Evolutionary conservation across 176 grass and related monocot genomes (phyloP), one percentile per base, ranked within the genome.

Genomic region (Carex parvula): DNA sequence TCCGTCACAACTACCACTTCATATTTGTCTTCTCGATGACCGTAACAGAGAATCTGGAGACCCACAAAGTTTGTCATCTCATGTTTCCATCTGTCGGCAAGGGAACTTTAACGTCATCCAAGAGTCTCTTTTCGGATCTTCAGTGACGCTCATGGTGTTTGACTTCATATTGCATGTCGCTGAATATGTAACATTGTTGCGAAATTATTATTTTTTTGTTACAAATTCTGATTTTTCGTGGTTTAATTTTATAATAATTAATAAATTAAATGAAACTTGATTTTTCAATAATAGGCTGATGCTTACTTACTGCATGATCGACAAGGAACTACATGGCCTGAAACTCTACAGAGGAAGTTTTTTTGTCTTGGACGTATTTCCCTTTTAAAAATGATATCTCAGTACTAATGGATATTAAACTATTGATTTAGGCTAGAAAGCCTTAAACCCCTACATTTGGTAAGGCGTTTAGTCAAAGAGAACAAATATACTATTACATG

Each of bases 51-150:
- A 62, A 62, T 62, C 20, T 62, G 60, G 58, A 50, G 20, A 76
- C 71, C 48, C 41, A 54, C 37, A 22, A 54, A 20, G 20, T 46
- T 76, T 76, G 71, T 76, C 71, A 11, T 76, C 48, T 74, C 41
- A n/a, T n/a, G 3, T 37, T 74, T 74, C 18, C 70, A 52, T 50
- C 11, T 50, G 70, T 74, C 70, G 70, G 70, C 70, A 74, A 74
- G 69, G 20, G 44, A 74, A 50, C 70, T 74, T 44, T 60, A 52
- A 14, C 44, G 37, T 74, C 57, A 60, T 60, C 57, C 57, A n/a
- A 60, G 57, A 2, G 5, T 60, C 57, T n/a, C 57, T 60, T 60
- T 1, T 8, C 7, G 33, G 29, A 69, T 32, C 15, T 74, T 39
- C 26, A 20, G 44, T 50, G 39, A 4, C 35, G 22, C 35, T 44